A percentile compares a stretch with the other conserved stretches of the same genome.
These are phyloP conservation scores for Liquidambar formosana DNA, from an alignment of 164 flowering plant genomes.

Conservation along the genomic window DNA sequence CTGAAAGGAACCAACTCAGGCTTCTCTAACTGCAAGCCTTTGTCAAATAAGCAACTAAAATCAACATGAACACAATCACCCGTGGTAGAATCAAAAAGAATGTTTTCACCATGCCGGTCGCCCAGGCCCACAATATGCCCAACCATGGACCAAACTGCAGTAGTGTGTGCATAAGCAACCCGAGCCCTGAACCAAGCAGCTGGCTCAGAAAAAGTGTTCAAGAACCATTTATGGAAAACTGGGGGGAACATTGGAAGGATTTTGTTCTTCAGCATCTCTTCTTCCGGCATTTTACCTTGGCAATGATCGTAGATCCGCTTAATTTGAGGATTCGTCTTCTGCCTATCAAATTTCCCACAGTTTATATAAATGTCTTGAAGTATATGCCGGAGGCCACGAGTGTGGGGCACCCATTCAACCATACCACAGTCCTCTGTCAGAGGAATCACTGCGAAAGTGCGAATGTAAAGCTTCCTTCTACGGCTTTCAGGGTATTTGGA, in stretches of 20 bases:
- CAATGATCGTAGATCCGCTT: constrained; percentile 93
- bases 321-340: constrained; percentile 91
- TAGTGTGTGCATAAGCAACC: constrained; percentile 94
- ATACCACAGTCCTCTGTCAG: constrained; percentile 98
- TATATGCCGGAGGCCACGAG: constrained; percentile 98
- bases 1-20: constrained; percentile 99
- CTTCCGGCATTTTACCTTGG: constrained; percentile 83
- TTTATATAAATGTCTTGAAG: constrained; percentile 93
- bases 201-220: constrained; percentile 94
- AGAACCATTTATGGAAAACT: constrained; percentile 91
- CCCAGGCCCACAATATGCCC: constrained; percentile 99
- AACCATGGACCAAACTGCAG: constrained; percentile 99
- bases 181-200: constrained; percentile 99
- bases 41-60: constrained; percentile 99
- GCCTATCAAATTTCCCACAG: constrained; percentile 93
- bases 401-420: constrained; percentile 99
- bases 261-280: constrained; percentile 84
- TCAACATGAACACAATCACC: constrained; percentile 99
- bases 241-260: constrained; percentile 98
- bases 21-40: constrained; percentile 93
- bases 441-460: constrained; percentile 97
- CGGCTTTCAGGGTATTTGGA: constrained; percentile 97
- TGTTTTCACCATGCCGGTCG: constrained; percentile 98
- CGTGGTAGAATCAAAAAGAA: constrained; percentile 96
- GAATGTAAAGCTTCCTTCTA: constrained; percentile 93